Percentiles rank a stretch among this genome's conserved stretches.
These are phyloP conservation scores for Leccinellum rugosiceps DNA, from an alignment of 768 basidiomycete species.

Conservation along the genomic window DNA sequence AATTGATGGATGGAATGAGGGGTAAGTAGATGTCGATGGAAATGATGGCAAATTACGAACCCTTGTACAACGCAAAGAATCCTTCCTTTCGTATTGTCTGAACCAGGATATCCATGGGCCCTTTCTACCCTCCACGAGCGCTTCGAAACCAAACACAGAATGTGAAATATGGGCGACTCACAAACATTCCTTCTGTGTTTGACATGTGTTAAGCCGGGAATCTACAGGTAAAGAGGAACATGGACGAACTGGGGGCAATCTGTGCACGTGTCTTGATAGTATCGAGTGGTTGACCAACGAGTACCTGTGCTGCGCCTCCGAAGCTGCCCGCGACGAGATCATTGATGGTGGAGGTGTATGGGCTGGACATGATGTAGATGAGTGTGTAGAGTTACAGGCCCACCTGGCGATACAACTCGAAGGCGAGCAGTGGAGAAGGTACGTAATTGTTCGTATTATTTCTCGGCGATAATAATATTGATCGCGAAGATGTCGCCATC, in stretches of 20 bases:
- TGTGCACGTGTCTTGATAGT: slow-evolving; percentile 89
- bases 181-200: slow-evolving; percentile 78
- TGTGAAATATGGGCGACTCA: slow-evolving; percentile 51
- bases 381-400: background rate
- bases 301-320: slow-evolving; percentile 91
- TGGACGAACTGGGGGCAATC: slow-evolving; percentile 70
- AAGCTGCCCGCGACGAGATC: slow-evolving; percentile 87
- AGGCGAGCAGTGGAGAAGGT: background rate
- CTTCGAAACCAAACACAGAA: background rate
- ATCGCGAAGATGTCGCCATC: slow-evolving; percentile 1
- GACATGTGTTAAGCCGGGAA: background rate
- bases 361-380: slow-evolving; percentile 13
- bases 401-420: background rate
- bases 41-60: slow-evolving; percentile 35
- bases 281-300: slow-evolving; percentile 91
- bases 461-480: background rate
- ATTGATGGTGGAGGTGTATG: slow-evolving; percentile 59
- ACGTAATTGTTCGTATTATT: background rate
- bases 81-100: slow-evolving; percentile 88
- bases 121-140: slow-evolving; percentile 53
- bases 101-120: slow-evolving; percentile 85
- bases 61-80: slow-evolving; percentile 92
- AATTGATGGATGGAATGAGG: background rate
- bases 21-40: background rate
- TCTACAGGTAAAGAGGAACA: background rate